Evolutionary conservation across 2,329 filamentous ascomycete genomes (phyloP).

Genomic region (Colletotrichum filicis): DNA sequence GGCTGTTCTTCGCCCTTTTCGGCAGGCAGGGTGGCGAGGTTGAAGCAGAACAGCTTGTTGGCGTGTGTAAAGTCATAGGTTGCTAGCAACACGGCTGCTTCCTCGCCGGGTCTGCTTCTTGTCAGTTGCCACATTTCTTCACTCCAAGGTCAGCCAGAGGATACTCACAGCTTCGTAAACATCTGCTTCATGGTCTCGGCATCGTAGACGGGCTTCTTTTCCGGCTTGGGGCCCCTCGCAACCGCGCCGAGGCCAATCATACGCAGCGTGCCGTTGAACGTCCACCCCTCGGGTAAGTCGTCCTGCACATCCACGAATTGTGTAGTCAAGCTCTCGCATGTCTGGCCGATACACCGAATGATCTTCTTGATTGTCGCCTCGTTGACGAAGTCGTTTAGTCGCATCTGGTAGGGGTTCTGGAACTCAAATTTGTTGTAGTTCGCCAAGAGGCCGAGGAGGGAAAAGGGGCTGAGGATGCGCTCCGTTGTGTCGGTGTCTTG

Average conservation of each 20-base stretch:
- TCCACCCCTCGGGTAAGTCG: constrained; percentile 91
- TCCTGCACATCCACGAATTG: constrained; percentile 89
- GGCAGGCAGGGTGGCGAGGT: constrained; percentile 73
- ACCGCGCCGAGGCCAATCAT: constrained; percentile 87
- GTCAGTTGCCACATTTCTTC: constrained; percentile 28
- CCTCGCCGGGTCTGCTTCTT: constrained; percentile 74
- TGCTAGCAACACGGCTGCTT: constrained; percentile 83
- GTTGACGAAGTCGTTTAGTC: constrained; percentile 95
- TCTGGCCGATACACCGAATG: constrained; percentile 78
- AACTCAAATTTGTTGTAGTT: constrained; percentile 99
- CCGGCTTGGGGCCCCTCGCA: constrained; percentile 73
- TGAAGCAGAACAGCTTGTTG: constrained; percentile 95
- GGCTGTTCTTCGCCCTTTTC: constrained; percentile 77
- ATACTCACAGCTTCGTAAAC: constrained; percentile 80
- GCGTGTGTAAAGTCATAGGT: constrained; percentile 94
- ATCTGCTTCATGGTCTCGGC: constrained; percentile 84
- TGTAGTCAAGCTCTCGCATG: constrained; percentile 74
- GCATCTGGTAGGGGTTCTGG: constrained; percentile 93
- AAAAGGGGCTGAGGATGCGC: constrained; percentile 78
- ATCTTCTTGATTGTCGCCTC: constrained; percentile 87
- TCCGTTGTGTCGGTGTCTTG: constrained; percentile 78
- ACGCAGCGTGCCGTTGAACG: constrained; percentile 79
- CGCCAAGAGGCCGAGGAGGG: constrained; percentile 85
- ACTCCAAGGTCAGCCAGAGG: background rate
- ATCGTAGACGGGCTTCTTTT: constrained; percentile 71